These are phyloP conservation scores for Parastagonospora avenae DNA, from an alignment of 2,329 filamentous ascomycete genomes.

Conservation along the genomic window DNA sequence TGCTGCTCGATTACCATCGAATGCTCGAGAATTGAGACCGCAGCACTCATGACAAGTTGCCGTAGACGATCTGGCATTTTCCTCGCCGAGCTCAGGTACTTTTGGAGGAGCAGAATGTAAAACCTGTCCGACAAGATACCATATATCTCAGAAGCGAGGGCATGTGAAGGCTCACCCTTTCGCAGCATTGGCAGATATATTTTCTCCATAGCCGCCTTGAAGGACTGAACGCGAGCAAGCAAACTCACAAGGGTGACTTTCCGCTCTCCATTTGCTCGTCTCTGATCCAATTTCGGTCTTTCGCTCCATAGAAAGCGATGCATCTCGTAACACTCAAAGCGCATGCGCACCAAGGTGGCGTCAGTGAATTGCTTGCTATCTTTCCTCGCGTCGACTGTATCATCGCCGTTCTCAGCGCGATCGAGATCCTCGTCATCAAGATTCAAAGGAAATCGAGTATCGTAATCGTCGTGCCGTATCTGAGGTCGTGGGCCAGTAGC, in stretches of 20 bases:
- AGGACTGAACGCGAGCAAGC: conserved; percentile 71
- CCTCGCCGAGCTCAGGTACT: conserved; percentile 62
- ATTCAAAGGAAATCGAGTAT: conserved; percentile 74
- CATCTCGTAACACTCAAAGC: conserved; percentile 76
- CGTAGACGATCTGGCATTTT: conserved; percentile 67
- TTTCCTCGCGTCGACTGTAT: conserved; percentile 48
- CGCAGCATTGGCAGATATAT: conserved; percentile 70
- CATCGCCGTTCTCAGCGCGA: conserved; percentile 27
- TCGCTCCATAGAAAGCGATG: conserved; percentile 73
- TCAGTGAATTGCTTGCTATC: conserved; percentile 67
- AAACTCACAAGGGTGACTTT: conserved; percentile 60
- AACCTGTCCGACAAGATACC: conserved; percentile 67
- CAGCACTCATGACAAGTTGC: conserved; percentile 67
- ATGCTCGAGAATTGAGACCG: conserved; percentile 60
- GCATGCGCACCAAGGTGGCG: conserved; percentile 69
- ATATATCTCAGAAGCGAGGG: conserved; percentile 67
- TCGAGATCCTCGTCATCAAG: conserved; percentile 69
- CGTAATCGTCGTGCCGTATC: conserved; percentile 76
- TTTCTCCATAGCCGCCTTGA: conserved; percentile 66
- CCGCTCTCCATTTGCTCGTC: conserved; percentile 23
- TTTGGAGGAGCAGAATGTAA: conserved; percentile 70
- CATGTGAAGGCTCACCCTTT: conserved; percentile 66
- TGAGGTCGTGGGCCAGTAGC: conserved; percentile 73
- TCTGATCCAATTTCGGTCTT: conserved; percentile 65
- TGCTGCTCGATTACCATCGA: conserved; percentile 61